phyloP scores from a whole-genome alignment of 1,284 basidiomycete species.

The Paramarasmius palmivorus region DNA sequence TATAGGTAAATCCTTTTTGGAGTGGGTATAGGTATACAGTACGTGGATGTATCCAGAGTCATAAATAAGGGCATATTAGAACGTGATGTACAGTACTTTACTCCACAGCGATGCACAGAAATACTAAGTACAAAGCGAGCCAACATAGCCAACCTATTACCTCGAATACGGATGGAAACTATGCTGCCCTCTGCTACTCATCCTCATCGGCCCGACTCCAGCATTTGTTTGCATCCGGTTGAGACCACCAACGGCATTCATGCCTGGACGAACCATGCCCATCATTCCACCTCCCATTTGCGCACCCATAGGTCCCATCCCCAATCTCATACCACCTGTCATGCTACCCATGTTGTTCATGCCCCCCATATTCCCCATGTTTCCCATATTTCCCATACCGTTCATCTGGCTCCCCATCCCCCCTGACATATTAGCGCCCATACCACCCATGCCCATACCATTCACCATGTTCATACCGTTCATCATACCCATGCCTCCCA shows the following conservation, averaged over 20 bases:
- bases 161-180: constrained; percentile 16
- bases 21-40: no score
- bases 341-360: constrained; percentile 5
- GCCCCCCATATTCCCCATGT: constrained; percentile 25
- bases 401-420: constrained; percentile 21
- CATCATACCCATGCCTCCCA: constrained; percentile 36
- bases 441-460: constrained; percentile 22
- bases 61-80: no score
- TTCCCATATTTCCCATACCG: constrained; percentile 31
- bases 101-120: no score
- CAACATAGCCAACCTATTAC: no score
- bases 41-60: no score
- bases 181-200: constrained; percentile 14
- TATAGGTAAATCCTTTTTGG: no score
- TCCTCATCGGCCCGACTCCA: constrained; percentile 11
- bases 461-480: constrained; percentile 36
- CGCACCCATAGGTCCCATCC: constrained; percentile 15
- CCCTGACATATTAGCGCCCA: not conserved
- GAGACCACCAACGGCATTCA: not conserved
- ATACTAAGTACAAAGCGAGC: no score
- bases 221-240: constrained; percentile 4
- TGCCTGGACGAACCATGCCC: constrained; percentile 1
- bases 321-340: constrained; percentile 19
- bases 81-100: no score
- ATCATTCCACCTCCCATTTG: constrained; percentile 1